Conservation (phyloP, 148 eudicot genomes). For the Silene uniflora region DNA sequence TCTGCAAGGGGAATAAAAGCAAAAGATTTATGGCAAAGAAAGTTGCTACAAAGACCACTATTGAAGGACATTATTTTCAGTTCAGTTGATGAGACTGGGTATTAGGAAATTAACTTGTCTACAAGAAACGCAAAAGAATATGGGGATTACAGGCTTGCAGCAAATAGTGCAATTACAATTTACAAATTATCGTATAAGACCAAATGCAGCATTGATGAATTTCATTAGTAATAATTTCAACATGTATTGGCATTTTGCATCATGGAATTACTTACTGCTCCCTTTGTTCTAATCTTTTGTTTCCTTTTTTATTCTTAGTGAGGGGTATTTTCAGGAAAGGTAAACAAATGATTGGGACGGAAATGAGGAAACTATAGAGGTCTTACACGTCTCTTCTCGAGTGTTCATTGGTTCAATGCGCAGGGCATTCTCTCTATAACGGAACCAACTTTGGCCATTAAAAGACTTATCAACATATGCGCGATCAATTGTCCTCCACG, state of each 20-base stretch:
- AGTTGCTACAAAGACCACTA: not conserved
- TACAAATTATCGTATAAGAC: not conserved
- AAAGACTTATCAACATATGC: conserved; percentile 93
- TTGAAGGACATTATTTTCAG: not conserved
- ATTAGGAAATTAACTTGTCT: not conserved
- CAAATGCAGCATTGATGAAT: not conserved
- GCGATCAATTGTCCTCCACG: conserved; percentile 95
- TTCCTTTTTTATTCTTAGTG: no score
- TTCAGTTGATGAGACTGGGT: not conserved
- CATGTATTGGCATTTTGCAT: not conserved
- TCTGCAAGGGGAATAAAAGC: conserved; percentile 33
- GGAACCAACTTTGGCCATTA: conserved; percentile 99
- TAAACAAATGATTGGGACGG: no score
- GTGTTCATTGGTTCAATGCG: conserved; percentile 89
- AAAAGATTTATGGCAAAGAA: not conserved
- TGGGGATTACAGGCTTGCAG: not conserved
- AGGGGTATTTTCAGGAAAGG: no score
- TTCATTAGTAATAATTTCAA: not conserved
- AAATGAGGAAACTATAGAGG: not conserved
- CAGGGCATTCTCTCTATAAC: conserved; percentile 89
- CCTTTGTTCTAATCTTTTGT: no score
- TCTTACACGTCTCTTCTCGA: conserved; percentile 86
- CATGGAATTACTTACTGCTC: no score
- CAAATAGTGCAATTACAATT: not conserved
- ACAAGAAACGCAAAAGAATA: not conserved